Conservation (phyloP, 345 rosid genomes). For the Euclidium syriacum region DNA sequence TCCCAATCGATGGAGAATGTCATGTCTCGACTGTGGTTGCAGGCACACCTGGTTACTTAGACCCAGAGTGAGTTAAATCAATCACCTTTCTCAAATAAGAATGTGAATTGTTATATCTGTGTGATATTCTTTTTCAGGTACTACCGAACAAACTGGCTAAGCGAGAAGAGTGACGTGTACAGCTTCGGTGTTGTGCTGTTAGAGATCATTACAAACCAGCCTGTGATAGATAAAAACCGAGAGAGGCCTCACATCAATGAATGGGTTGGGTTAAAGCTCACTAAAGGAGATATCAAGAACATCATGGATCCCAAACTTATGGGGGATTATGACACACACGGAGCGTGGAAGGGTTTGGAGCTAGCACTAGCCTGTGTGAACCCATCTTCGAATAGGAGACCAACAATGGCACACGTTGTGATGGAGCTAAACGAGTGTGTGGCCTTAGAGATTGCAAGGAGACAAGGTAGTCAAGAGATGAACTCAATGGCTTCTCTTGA, state of each 20-base stretch:
- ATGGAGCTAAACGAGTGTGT: constrained; percentile 38
- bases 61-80: constrained; percentile 51
- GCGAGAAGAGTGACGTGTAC: constrained; percentile 51
- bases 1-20: constrained; percentile 30
- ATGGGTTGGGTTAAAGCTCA: constrained; percentile 39
- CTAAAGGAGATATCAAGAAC: constrained; percentile 36
- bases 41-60: constrained; percentile 52
- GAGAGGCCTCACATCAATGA: constrained; percentile 31
- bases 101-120: neutral
- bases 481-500: neutral
- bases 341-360: constrained; percentile 45
- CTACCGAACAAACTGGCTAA: constrained; percentile 33
- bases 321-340: constrained; percentile 32
- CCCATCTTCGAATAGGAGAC: constrained; percentile 25
- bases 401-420: constrained; percentile 39
- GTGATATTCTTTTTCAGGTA: constrained; percentile 13
- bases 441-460: constrained; percentile 14
- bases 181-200: constrained; percentile 49
- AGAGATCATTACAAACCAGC: constrained; percentile 46
- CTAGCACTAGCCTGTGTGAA: constrained; percentile 40
- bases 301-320: constrained; percentile 44
- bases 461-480: constrained; percentile 12
- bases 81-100: neutral
- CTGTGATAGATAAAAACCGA: constrained; percentile 26
- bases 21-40: constrained; percentile 32